Conservation (phyloP, 2,329 filamentous ascomycete genomes). For the Uncinocarpus reesii region DNA sequence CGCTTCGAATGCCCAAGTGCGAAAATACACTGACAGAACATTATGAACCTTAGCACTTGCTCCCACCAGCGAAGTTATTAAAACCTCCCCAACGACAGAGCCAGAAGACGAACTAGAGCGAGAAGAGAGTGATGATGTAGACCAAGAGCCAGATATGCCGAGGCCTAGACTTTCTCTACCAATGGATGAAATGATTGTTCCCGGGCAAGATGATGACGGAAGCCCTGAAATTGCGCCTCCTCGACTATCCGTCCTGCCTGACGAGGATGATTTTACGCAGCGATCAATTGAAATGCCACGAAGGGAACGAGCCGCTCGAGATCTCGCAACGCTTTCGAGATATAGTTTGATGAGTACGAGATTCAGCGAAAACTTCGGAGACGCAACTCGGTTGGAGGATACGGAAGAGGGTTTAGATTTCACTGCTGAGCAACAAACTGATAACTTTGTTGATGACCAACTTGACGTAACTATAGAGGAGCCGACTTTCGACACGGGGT, state of each 20-base stretch:
- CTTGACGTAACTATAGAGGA: conserved; percentile 30
- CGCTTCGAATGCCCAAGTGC: neutral
- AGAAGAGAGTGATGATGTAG: conserved; percentile 38
- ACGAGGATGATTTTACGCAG: conserved; percentile 38
- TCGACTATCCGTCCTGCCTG: conserved; percentile 36
- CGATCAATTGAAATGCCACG: conserved; percentile 37
- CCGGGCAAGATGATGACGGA: conserved; percentile 30
- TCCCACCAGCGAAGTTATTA: conserved; percentile 37
- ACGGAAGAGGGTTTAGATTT: conserved; percentile 33
- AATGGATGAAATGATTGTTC: conserved; percentile 31
- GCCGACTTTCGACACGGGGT: conserved; percentile 33
- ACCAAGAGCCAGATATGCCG: conserved; percentile 39
- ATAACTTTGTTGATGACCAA: conserved; percentile 27
- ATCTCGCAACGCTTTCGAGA: conserved; percentile 32
- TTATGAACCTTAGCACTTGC: conserved; percentile 37
- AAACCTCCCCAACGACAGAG: conserved; percentile 38
- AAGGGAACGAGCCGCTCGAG: conserved; percentile 31
- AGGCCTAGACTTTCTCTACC: conserved; percentile 37
- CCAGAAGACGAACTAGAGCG: conserved; percentile 19
- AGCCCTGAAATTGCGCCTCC: conserved; percentile 31
- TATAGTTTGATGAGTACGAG: conserved; percentile 36
- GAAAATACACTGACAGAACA: neutral
- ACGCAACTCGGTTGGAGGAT: conserved; percentile 38
- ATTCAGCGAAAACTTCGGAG: conserved; percentile 44
- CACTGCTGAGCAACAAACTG: conserved; percentile 29